Conservation (phyloP, 768 basidiomycete species). For the Neoboletus brunneissimus region DNA sequence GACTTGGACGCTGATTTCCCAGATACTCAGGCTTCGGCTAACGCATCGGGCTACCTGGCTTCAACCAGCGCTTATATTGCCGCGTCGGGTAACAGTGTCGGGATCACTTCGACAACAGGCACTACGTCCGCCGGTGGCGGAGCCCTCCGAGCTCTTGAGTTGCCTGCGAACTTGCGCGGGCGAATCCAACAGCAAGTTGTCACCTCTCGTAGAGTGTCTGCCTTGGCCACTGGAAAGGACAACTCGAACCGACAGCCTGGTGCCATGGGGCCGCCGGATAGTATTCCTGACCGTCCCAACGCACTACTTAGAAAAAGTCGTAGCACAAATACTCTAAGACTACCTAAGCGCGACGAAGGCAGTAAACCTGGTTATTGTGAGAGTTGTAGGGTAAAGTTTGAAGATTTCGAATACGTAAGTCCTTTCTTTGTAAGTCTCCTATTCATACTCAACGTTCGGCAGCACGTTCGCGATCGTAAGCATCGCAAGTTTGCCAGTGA, state of each 20-base stretch:
- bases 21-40: slow-evolving; percentile 49
- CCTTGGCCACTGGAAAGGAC: slow-evolving; percentile 25
- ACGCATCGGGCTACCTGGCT: slow-evolving; percentile 68
- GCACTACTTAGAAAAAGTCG: slow-evolving; percentile 65
- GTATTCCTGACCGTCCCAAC: slow-evolving; percentile 52
- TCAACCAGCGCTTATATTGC: slow-evolving; percentile 70
- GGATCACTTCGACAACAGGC: slow-evolving; percentile 86
- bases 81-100: slow-evolving; percentile 94
- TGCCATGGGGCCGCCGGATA: slow-evolving; percentile 66
- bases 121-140: slow-evolving; percentile 68
- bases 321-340: slow-evolving; percentile 73
- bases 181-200: slow-evolving; percentile 63
- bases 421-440: not conserved
- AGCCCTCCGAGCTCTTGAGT: slow-evolving; percentile 43
- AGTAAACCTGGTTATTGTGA: slow-evolving; percentile 97
- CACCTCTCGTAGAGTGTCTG: slow-evolving; percentile 56
- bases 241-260: slow-evolving; percentile 29
- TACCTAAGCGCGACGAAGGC: slow-evolving; percentile 79
- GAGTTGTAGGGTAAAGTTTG: slow-evolving; percentile 88
- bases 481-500: slow-evolving; percentile 84
- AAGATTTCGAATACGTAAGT: slow-evolving; percentile 76
- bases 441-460: slow-evolving; percentile 5
- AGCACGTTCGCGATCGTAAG: slow-evolving; percentile 73
- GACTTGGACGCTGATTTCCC: slow-evolving; percentile 40
- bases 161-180: slow-evolving; percentile 53